Base-by-base conservation (phyloP, 768 basidiomycete species). In the Serendipita vermifera region DNA sequence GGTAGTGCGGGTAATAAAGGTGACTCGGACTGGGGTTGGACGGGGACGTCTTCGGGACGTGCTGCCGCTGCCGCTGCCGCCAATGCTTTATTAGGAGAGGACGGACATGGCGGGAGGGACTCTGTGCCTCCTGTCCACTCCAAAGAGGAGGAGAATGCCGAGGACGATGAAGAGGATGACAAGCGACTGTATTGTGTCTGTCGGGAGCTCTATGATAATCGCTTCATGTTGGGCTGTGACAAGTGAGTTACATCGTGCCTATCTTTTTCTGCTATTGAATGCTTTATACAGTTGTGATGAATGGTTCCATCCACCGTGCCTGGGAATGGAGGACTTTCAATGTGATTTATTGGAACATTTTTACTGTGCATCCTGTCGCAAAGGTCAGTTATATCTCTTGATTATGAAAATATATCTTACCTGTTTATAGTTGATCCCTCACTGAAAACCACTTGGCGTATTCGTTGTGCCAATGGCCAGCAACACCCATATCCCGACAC, bases 181-280 rank as follows among this genome's bases (percentile, higher is more conserved):
- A 82, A 85, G 63, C 82, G 84, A 67, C 68, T 91, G 53, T 94
- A 94, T 63, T 94, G 91, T 63, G 72, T 94, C 13, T 96, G 91
- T 72, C 80, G 86, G 69, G 87, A 84, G 20, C 77, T 73, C 61
- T 93, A 94, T 61, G 86, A 94, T 60, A 87, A 89, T 64, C 74
- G 78, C 54, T 76, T 84, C 59, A 94, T 94, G 91, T 91, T 94
- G 66, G 91, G 87, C 26, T 94, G 91, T 65, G 91, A 94, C 72
- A 77, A 81, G 88, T 89, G 62, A 55, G 85, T 66, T 2, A 0
- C 3, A 7, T 17, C 39, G 2, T 36, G 29, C 26, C 48, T 26
- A 38, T 55, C n/a, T 20, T 1, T 29, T 15, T 7, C 29, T 56
- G 17, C 22, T 55, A 15, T 17, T 38, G n/a, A 15, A 57, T 35